These are phyloP conservation scores for Chrysochromulina tobinii DNA, from an alignment of 78 protist species.

Conservation along the genomic window DNA sequence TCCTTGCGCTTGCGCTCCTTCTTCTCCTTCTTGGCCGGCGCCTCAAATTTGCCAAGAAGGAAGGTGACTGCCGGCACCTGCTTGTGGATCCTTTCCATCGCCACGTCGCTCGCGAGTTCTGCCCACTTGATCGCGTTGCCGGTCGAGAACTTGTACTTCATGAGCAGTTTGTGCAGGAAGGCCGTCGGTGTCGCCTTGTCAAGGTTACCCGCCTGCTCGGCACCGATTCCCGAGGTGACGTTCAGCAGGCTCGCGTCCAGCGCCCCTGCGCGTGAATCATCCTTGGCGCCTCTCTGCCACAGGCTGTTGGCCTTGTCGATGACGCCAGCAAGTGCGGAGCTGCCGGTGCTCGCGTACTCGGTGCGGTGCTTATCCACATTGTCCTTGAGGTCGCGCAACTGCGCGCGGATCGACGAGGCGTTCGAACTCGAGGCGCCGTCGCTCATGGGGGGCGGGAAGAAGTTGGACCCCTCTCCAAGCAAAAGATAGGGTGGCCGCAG, in stretches of 20 bases:
- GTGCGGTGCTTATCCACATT: too few species aligned
- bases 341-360: too few species aligned
- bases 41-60: neutral
- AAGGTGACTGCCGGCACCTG: neutral
- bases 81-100: neutral
- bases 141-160: neutral
- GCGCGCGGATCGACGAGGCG: too few species aligned
- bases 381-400: too few species aligned
- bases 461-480: too few species aligned
- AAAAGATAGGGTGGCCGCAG: too few species aligned
- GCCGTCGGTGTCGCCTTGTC: neutral
- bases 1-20: neutral
- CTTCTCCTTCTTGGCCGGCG: neutral
- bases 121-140: neutral
- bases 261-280: neutral
- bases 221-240: neutral
- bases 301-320: too few species aligned
- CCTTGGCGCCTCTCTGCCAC: too few species aligned
- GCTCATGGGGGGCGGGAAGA: too few species aligned
- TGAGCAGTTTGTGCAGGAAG: neutral
- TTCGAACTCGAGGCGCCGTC: too few species aligned
- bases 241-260: neutral
- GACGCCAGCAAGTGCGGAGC: too few species aligned
- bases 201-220: conserved; percentile 14
- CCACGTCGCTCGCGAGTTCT: neutral